phyloP scores from a whole-genome alignment of 176 grass and related monocot species.

The Aegilops speltoides region DNA sequence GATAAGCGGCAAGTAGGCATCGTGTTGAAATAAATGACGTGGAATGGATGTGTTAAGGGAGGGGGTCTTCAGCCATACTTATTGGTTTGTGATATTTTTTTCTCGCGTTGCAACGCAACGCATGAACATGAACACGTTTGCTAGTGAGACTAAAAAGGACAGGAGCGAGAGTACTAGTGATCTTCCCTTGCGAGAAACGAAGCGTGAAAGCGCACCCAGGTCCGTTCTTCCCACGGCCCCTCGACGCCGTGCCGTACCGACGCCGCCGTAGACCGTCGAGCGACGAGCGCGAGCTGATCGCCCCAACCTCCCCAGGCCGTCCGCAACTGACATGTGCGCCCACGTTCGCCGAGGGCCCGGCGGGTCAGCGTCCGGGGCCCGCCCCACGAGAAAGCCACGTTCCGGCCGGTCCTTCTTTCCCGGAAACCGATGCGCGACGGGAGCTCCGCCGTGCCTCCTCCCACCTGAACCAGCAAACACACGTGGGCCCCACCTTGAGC shows the following conservation, averaged over 20 bases:
- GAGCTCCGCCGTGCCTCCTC: not conserved
- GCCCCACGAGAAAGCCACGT: not conserved
- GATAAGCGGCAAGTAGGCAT: too few relatives aligned
- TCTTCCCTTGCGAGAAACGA: too few relatives aligned
- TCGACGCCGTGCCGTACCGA: constrained; percentile 4
- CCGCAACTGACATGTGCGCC: not conserved
- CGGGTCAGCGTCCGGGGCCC: not conserved
- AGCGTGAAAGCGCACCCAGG: too few relatives aligned
- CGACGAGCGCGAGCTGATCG: not conserved
- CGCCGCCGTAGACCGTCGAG: not conserved
- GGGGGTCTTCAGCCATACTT: too few relatives aligned
- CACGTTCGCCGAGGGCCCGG: not conserved
- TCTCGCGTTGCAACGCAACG: too few relatives aligned
- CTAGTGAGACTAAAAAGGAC: too few relatives aligned
- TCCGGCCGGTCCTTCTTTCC: not conserved
- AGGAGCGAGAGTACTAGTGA: too few relatives aligned
- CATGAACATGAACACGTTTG: too few relatives aligned
- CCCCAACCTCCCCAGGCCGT: too few relatives aligned
- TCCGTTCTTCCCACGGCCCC: not conserved
- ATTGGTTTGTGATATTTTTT: too few relatives aligned
- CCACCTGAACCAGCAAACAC: not conserved
- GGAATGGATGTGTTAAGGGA: too few relatives aligned
- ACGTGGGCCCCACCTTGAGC: not conserved
- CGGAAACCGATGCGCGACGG: not conserved
- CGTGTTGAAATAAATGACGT: too few relatives aligned